Base-by-base conservation (phyloP, 2,329 filamentous ascomycete genomes). In the Blastomyces percursus region DNA sequence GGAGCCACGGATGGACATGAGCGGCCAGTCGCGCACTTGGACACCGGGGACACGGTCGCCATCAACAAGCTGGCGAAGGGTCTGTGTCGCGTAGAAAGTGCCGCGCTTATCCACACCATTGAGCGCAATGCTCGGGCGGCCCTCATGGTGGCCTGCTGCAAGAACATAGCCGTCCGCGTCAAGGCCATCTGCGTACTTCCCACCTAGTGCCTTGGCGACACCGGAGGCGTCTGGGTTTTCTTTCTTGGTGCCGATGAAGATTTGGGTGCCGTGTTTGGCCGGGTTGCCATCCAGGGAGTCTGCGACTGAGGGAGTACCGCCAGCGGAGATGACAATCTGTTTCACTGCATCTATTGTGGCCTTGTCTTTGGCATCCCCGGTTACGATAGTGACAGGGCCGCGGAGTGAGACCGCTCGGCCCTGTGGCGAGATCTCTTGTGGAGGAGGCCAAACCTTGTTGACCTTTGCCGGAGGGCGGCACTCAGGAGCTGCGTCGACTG, bases 1-100 rank as follows among this genome's bases (percentile, higher is more conserved):
- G 7, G 66, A 69, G 40, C 67, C 67, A 51, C 67, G 67, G 44
- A 69, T 67, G 16, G 67, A 63, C 67, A 69, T 69, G 27, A 69
- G 67, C 27, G 67, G 67, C 67, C 67, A 67, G 30, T 69, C 67
- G 19, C 66, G 66, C n/a, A 69, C 59, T 19, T 63, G 61, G 14
- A 68, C 30, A 30, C 64, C 65, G 3, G 65, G 63, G 21, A 67
- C 56, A 60, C 62, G 38, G 40, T 60, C 27, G 27, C 27, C 57
- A 35, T 58, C 52, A 32, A 63, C 55, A 27, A 67, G 63, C 50
- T 67, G 65, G 42, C 65, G 65, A 50, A 67, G 65, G 16, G 65
- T 68, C 62, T 68, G 66, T 5, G 66, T 48, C 32, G 66, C 66
- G 46, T 68, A 68, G 61, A 65, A 68, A 44, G 64, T 65, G 32